phyloP scores from a whole-genome alignment of 768 basidiomycete species.

The Naganishia antarctica region DNA sequence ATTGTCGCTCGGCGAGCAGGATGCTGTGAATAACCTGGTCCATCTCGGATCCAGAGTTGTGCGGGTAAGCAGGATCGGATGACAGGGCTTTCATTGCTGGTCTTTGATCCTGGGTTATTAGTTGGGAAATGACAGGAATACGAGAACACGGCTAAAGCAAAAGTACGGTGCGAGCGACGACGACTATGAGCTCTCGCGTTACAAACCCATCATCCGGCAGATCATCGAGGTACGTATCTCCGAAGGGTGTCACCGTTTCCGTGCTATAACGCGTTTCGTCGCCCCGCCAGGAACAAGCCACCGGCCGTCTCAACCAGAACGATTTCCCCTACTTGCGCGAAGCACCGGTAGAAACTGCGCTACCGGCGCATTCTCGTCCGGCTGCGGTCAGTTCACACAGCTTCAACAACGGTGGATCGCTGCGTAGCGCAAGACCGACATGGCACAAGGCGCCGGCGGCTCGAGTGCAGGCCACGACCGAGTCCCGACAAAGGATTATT shows the following conservation, averaged over 20 bases:
- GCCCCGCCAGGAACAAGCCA: slow-evolving; percentile 77
- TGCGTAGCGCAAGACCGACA: slow-evolving; percentile 81
- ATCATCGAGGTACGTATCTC: slow-evolving; percentile 67
- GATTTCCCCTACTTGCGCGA: slow-evolving; percentile 89
- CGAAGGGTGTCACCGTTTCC: neutral
- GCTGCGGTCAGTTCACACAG: slow-evolving; percentile 48
- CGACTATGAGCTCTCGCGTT: slow-evolving; percentile 93
- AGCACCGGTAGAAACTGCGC: slow-evolving; percentile 49
- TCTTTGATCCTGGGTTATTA: too few species aligned
- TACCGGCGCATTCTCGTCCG: slow-evolving; percentile 34
- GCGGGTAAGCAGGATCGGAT: slow-evolving; percentile 68
- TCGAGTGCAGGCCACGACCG: slow-evolving; percentile 53
- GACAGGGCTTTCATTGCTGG: too few species aligned
- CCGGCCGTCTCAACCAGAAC: slow-evolving; percentile 65
- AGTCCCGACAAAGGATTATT: slow-evolving; percentile 63
- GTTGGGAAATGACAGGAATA: slow-evolving; percentile 71
- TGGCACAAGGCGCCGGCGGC: slow-evolving; percentile 71
- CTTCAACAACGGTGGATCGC: slow-evolving; percentile 56
- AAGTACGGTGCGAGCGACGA: slow-evolving; percentile 64
- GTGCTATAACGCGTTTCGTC: neutral
- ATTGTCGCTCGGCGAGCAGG: slow-evolving; percentile 79
- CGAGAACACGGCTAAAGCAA: slow-evolving; percentile 74
- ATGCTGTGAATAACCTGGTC: slow-evolving; percentile 80
- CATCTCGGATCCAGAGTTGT: slow-evolving; percentile 76
- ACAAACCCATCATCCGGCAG: slow-evolving; percentile 72